Conservation (phyloP, 1,284 basidiomycete genomes). For the Cutaneotrichosporon sp. region DNA sequence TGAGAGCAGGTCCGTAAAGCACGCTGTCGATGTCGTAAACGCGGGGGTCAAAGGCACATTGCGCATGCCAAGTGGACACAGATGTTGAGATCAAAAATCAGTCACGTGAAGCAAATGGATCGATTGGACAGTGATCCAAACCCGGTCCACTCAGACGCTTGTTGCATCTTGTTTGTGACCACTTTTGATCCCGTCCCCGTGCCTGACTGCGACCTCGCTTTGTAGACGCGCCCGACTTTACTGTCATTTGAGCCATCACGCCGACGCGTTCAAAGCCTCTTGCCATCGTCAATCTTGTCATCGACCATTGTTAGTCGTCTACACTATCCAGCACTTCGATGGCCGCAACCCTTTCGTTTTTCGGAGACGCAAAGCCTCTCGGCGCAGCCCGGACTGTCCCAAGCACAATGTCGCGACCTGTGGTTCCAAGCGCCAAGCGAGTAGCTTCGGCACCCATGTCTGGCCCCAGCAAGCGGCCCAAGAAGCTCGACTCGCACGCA, state of each 20-base stretch:
- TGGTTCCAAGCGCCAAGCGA: not conserved
- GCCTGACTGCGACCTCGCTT: not conserved
- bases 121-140: not conserved
- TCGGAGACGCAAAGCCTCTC: constrained; percentile 3
- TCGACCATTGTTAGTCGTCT: not conserved
- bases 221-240: not conserved
- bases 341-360: constrained; percentile 10
- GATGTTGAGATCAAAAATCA: too few relatives aligned
- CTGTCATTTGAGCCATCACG: not conserved
- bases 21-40: too few relatives aligned
- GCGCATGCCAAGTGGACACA: too few relatives aligned
- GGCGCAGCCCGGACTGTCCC: constrained; percentile 4
- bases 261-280: not conserved
- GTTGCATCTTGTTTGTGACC: too few relatives aligned
- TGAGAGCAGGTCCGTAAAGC: too few relatives aligned
- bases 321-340: not conserved
- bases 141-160: too few relatives aligned
- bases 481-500: not conserved
- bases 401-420: not conserved
- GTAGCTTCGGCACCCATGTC: not conserved
- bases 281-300: not conserved
- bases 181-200: too few relatives aligned
- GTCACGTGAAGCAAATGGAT: not conserved
- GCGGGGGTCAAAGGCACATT: too few relatives aligned
- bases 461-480: constrained; percentile 4